Evolutionary conservation across 208 protist species (phyloP).

Genomic region (Trypanosoma melophagium): DNA sequence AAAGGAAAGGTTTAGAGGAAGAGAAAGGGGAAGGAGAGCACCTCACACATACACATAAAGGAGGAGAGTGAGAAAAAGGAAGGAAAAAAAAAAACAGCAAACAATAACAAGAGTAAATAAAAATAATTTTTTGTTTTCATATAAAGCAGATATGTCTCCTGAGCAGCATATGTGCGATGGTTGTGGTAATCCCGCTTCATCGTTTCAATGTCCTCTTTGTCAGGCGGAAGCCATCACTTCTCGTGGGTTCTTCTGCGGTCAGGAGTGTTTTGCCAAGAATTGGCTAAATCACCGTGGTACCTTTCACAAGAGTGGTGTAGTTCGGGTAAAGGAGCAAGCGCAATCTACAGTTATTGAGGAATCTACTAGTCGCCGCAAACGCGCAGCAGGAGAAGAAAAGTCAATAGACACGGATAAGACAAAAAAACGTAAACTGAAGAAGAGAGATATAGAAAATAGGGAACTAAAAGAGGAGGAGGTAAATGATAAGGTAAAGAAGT

Average conservation of each 20-base stretch:
- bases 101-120: no score
- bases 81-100: background rate
- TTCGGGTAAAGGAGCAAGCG: constrained; percentile 41
- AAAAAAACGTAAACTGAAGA: constrained; percentile 28
- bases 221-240: constrained; percentile 60
- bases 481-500: background rate
- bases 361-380: constrained; percentile 9
- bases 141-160: background rate
- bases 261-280: constrained; percentile 81
- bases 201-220: constrained; percentile 85
- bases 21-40: background rate
- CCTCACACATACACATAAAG: no score
- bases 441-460: background rate
- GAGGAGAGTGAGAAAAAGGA: constrained; percentile 1
- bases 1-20: background rate
- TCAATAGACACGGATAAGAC: constrained; percentile 5
- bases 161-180: constrained; percentile 44
- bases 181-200: constrained; percentile 44
- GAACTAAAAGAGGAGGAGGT: constrained; percentile 2
- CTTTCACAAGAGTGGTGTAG: constrained; percentile 67
- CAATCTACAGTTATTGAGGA: constrained; percentile 8
- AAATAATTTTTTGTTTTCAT: no score
- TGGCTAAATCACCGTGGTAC: constrained; percentile 76
- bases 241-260: constrained; percentile 80
- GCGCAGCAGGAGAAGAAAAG: constrained; percentile 4